A percentile compares a stretch with the other conserved stretches of the same genome.
phyloP scores from a whole-genome alignment of 208 protist species.

The Acanthamoeba lenticulata region DNA sequence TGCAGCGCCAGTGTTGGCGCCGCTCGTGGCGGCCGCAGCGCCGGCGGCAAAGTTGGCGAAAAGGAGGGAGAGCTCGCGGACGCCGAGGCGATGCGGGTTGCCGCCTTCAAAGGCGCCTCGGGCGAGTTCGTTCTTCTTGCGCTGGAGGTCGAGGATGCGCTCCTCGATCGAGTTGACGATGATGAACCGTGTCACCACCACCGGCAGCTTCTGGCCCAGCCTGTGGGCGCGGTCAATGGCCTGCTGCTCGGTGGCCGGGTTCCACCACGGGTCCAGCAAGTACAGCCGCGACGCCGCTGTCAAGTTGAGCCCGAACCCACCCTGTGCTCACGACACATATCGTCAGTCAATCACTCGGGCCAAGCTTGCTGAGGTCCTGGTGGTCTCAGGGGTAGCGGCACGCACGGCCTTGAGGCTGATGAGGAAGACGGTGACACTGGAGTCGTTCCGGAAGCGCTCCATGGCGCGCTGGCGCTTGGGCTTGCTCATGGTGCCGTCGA shows the following conservation, averaged over 20 bases:
- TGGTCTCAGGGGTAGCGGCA: not conserved
- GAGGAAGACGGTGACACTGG: conserved; percentile 77
- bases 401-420: conserved; percentile 77
- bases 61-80: not conserved
- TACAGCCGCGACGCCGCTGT: conserved; percentile 76
- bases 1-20: no score
- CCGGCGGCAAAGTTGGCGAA: not conserved
- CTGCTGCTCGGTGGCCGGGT: not conserved
- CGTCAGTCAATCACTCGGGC: not conserved
- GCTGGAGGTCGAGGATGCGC: not conserved
- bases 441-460: not conserved
- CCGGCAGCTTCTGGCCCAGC: not conserved
- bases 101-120: not conserved
- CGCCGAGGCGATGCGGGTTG: not conserved
- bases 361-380: not conserved
- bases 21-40: not conserved
- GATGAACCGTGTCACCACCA: conserved; percentile 20
- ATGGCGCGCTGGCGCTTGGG: not conserved
- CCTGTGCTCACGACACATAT: not conserved
- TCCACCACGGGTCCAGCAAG: conserved; percentile 88
- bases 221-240: conserved; percentile 19
- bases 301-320: conserved; percentile 80
- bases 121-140: conserved; percentile 24
- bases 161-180: conserved; percentile 43
- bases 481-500: not conserved